phyloP scores from a whole-genome alignment of 306 rosid genomes.

The Clitoria ternatea region DNA sequence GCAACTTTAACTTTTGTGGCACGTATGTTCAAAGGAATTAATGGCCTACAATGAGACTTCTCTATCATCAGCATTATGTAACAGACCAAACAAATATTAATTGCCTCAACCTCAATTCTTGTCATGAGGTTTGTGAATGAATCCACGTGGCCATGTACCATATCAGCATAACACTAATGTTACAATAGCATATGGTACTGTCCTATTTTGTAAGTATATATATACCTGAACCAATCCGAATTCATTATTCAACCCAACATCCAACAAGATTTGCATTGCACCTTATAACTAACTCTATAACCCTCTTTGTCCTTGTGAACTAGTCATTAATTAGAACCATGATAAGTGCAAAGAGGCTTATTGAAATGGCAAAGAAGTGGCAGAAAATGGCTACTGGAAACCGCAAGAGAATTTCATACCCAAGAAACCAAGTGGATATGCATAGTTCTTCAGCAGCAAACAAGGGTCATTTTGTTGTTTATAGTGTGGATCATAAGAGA shows the following conservation, averaged over 20 bases:
- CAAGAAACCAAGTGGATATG: not conserved
- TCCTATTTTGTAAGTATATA: conserved; percentile 2
- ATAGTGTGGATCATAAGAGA: conserved; percentile 22
- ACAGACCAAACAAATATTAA: not conserved
- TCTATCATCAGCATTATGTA: not conserved
- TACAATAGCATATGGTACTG: conserved; percentile 15
- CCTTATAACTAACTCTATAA: not conserved
- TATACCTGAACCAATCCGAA: not conserved
- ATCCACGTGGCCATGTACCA: conserved; percentile 27
- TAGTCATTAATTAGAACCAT: too few species aligned
- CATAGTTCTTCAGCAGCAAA: not conserved
- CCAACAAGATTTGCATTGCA: not conserved
- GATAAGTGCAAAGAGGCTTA: conserved; percentile 28
- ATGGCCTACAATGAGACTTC: conserved; percentile 2
- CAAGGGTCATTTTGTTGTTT: conserved; percentile 38
- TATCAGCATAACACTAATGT: conserved; percentile 10
- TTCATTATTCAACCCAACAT: not conserved
- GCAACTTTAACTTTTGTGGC: not conserved
- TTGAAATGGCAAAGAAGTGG: conserved; percentile 39
- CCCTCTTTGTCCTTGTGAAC: too few species aligned
- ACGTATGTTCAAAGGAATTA: conserved; percentile 1
- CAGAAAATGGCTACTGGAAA: conserved; percentile 19
- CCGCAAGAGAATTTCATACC: conserved; percentile 34
- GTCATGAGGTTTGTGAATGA: conserved; percentile 5
- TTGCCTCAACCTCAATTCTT: conserved; percentile 1